Conservation (phyloP, 805 yeast genomes). For the Pichia kluyveri region DNA sequence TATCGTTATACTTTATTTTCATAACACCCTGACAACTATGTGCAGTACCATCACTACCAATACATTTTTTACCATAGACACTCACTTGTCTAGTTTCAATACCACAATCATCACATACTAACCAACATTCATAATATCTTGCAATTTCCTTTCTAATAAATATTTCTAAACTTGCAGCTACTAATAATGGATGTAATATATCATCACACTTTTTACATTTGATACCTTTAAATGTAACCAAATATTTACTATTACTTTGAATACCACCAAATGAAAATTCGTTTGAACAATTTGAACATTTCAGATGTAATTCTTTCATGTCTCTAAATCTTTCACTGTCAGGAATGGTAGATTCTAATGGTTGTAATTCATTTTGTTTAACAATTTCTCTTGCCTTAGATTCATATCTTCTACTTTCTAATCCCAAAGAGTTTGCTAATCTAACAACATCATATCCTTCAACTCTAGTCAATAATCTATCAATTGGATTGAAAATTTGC, state of each 20-base stretch:
- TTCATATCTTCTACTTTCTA: conserved; percentile 61
- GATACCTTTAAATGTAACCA: conserved; percentile 59
- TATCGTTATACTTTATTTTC: conserved; percentile 68
- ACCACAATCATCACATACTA: conserved; percentile 84
- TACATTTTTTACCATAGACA: conserved; percentile 82
- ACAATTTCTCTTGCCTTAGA: conserved; percentile 34
- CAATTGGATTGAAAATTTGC: conserved; percentile 86
- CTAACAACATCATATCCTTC: conserved; percentile 80
- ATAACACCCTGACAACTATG: conserved; percentile 72
- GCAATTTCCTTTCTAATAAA: conserved; percentile 62
- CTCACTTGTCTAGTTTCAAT: conserved; percentile 73
- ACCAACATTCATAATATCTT: conserved; percentile 78
- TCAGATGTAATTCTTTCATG: conserved; percentile 43
- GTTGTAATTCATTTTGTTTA: conserved; percentile 38
- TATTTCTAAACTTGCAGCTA: conserved; percentile 70
- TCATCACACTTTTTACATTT: conserved; percentile 55
- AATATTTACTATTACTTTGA: conserved; percentile 50
- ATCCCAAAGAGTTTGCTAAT: conserved; percentile 67
- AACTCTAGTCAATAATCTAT: conserved; percentile 73
- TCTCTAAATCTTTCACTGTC: conserved; percentile 78
- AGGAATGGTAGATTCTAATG: conserved; percentile 71
- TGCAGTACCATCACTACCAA: conserved; percentile 53
- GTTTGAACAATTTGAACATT: conserved; percentile 51
- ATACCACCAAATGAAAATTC: conserved; percentile 70
- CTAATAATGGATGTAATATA: conserved; percentile 39